These are phyloP conservation scores for Phytophthora citrophthora DNA, from an alignment of 352 stramenopile genomes.

Conservation along the genomic window DNA sequence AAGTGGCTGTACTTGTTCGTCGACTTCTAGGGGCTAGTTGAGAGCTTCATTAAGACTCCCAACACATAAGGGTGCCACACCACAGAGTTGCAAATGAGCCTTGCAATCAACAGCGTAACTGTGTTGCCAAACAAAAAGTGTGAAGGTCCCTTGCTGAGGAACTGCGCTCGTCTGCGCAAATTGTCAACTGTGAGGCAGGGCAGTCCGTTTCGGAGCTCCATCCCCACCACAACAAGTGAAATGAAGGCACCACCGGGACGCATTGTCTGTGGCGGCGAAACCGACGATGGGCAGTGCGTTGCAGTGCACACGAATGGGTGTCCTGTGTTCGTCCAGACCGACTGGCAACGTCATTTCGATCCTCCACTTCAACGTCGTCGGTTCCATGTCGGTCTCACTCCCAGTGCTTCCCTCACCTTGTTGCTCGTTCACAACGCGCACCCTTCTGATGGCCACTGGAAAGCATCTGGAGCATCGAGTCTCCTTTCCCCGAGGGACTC, in stretches of 20 bases:
- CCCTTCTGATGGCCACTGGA: conserved; percentile 8
- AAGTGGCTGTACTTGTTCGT: too few species aligned
- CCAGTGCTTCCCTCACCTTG: conserved; percentile 12
- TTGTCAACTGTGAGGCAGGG: neutral
- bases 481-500: conserved; percentile 10
- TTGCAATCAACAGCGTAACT: too few species aligned
- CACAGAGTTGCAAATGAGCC: neutral
- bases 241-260: conserved; percentile 13
- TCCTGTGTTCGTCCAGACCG: neutral
- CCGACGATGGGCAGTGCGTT: neutral
- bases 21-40: too few species aligned
- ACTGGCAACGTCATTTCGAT: conserved; percentile 6
- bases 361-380: conserved; percentile 9
- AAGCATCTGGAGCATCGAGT: conserved; percentile 24
- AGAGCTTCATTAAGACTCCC: too few species aligned
- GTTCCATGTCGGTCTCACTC: conserved; percentile 15
- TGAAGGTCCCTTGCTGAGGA: neutral
- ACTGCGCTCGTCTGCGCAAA: neutral
- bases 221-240: conserved; percentile 2
- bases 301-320: neutral
- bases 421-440: conserved; percentile 2
- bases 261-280: neutral
- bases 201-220: neutral
- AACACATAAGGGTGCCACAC: neutral
- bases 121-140: too few species aligned